Percentiles rank a stretch among this genome's conserved stretches.
Conservation (phyloP, 371 early-diverging fungal species). For the Mortierella sp. region DNA sequence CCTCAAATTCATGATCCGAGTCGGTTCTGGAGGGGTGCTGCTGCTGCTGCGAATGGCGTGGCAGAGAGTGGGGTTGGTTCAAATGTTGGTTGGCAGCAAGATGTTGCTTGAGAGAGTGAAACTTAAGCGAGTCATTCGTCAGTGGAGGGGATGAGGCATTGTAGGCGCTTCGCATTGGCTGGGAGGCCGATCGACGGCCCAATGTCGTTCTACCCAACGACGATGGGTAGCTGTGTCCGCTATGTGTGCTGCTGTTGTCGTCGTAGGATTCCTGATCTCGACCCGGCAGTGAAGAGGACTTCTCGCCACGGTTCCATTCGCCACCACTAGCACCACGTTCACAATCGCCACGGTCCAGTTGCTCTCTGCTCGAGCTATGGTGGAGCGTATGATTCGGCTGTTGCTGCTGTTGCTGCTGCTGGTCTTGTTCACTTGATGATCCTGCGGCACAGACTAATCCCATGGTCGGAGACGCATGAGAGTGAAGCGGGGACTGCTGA, state of each 20-base stretch:
- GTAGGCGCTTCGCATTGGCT: conserved; percentile 26
- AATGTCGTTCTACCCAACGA: conserved; percentile 13
- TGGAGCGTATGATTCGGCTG: conserved; percentile 3
- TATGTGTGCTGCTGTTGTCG: conserved; percentile 17
- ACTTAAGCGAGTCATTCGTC: conserved; percentile 9
- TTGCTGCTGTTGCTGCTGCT: neutral
- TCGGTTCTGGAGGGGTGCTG: conserved; percentile 6
- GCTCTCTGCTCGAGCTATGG: neutral
- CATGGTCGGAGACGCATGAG: neutral
- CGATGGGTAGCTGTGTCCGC: conserved; percentile 14
- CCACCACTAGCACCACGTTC: neutral
- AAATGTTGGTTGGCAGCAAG: neutral
- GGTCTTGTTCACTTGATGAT: neutral
- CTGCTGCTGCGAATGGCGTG: conserved; percentile 6
- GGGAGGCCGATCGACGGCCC: conserved; percentile 25
- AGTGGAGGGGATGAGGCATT: conserved; percentile 14
- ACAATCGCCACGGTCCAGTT: neutral
- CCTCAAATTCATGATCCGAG: conserved; percentile 18
- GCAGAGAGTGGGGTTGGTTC: neutral
- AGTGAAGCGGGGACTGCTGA: conserved; percentile 19
- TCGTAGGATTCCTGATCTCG: neutral
- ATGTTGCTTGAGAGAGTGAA: conserved; percentile 9
- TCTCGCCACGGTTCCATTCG: neutral
- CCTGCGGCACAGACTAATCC: neutral
- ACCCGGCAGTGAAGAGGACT: neutral